Percentiles rank a stretch among this genome's conserved stretches.
These are phyloP conservation scores for Hymenotorrendiella dingleyae DNA, from an alignment of 2,329 filamentous ascomycete genomes.

Conservation along the genomic window DNA sequence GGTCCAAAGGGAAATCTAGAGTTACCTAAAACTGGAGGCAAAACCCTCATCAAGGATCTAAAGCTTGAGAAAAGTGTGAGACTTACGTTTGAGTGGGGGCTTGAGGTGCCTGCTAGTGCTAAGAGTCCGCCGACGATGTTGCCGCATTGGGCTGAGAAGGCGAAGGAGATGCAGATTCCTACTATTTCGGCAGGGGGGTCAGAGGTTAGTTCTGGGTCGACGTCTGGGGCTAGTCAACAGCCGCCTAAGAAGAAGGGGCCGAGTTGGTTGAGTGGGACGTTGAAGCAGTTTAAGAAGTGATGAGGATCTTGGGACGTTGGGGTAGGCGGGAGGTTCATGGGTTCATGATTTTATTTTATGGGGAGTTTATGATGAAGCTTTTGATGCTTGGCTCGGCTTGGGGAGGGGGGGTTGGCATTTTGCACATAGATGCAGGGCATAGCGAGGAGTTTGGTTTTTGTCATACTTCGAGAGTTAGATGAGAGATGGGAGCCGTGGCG, in stretches of 20 bases:
- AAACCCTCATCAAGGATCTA: slow-evolving; percentile 65
- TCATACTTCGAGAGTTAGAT: no score
- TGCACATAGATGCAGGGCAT: slow-evolving; percentile 13
- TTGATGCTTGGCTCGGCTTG: no score
- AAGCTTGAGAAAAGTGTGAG: slow-evolving; percentile 66
- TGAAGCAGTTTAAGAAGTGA: slow-evolving; percentile 73
- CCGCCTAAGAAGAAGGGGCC: no score
- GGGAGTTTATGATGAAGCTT: no score
- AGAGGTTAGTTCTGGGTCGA: no score
- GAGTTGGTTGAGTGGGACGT: no score
- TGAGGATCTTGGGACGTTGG: no score
- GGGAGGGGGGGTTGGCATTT: slow-evolving; percentile 7
- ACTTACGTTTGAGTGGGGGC: slow-evolving; percentile 71
- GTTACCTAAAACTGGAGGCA: slow-evolving; percentile 37
- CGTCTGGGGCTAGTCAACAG: no score
- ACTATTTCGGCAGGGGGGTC: background rate
- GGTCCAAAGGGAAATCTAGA: slow-evolving; percentile 28
- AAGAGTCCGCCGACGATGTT: slow-evolving; percentile 38
- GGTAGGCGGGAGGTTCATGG: no score
- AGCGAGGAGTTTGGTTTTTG: slow-evolving; percentile 23
- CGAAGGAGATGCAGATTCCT: slow-evolving; percentile 57
- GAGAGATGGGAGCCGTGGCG: no score
- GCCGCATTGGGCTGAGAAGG: slow-evolving; percentile 50
- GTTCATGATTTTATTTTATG: no score
- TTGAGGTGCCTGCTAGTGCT: slow-evolving; percentile 49